Conservation (phyloP, 306 rosid genomes). For the Ziziphus jujuba region DNA sequence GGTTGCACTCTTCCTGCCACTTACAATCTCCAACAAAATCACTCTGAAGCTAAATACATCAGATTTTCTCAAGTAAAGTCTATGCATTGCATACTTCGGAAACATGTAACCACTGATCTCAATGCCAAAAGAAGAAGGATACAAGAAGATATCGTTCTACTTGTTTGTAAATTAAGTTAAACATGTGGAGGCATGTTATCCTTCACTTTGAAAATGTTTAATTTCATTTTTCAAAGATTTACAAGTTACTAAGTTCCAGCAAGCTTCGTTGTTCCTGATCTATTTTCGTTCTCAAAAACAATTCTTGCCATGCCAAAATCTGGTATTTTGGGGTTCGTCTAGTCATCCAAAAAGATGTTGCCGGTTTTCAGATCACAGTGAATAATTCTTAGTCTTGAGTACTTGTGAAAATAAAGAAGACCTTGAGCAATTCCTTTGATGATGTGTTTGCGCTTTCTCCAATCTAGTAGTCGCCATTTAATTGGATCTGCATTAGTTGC, state of each 20-base stretch:
- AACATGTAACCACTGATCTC: slow-evolving; percentile 25
- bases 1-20: slow-evolving; percentile 17
- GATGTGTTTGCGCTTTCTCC: slow-evolving; percentile 7
- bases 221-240: neutral
- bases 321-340: slow-evolving; percentile 24
- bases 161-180: no score
- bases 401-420: slow-evolving; percentile 20
- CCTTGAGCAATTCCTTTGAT: slow-evolving; percentile 26
- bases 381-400: no score
- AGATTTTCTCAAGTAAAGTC: slow-evolving; percentile 18
- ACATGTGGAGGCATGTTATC: no score
- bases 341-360: slow-evolving; percentile 16
- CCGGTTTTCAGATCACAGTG: slow-evolving; percentile 20
- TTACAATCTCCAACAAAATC: slow-evolving; percentile 11
- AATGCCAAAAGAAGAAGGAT: no score
- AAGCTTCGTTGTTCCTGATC: slow-evolving; percentile 10
- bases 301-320: slow-evolving; percentile 23
- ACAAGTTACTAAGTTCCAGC: slow-evolving; percentile 17
- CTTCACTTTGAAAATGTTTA: no score
- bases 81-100: slow-evolving; percentile 17
- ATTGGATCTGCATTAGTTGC: slow-evolving; percentile 10
- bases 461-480: slow-evolving; percentile 5
- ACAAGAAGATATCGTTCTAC: no score
- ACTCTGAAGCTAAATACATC: slow-evolving; percentile 22
- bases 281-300: neutral